These are phyloP conservation scores for Phytophthora pluvialis DNA, from an alignment of 352 stramenopile genomes.

Conservation along the genomic window DNA sequence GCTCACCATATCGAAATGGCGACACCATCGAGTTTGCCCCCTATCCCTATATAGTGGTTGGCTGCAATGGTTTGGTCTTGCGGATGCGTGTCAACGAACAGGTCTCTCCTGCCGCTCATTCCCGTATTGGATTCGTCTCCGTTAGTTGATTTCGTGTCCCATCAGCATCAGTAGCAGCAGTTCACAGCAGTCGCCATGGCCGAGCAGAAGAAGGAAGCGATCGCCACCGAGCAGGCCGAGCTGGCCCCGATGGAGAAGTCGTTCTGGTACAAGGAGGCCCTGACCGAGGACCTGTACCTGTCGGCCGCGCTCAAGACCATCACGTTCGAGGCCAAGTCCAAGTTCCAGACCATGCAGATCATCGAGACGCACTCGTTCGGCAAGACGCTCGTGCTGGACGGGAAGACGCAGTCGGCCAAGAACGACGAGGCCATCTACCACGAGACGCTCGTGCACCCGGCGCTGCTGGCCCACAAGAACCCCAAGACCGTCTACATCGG, in stretches of 20 bases:
- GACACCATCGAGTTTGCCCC: neutral
- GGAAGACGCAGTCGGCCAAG: slow-evolving; percentile 94
- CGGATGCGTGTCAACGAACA: too few relatives aligned
- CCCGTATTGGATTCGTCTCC: slow-evolving; percentile 1
- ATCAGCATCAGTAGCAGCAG: neutral
- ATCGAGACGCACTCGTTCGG: slow-evolving; percentile 94
- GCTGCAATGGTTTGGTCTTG: slow-evolving; percentile 1
- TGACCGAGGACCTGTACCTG: slow-evolving; percentile 91
- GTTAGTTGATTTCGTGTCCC: neutral
- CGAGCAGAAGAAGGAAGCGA: slow-evolving; percentile 51
- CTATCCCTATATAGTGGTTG: slow-evolving; percentile 25
- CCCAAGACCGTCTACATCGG: slow-evolving; percentile 94
- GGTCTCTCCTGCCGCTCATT: slow-evolving; percentile 11
- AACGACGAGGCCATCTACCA: slow-evolving; percentile 96
- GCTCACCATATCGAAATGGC: slow-evolving; percentile 6
- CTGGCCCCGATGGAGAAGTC: slow-evolving; percentile 67
- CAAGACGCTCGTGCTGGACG: slow-evolving; percentile 95
- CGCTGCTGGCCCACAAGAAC: slow-evolving; percentile 88
- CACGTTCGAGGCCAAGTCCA: slow-evolving; percentile 84
- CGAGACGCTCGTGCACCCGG: slow-evolving; percentile 94
- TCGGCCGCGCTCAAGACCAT: slow-evolving; percentile 91
- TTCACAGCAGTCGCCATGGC: slow-evolving; percentile 20
- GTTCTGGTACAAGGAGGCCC: slow-evolving; percentile 89
- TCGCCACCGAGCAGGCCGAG: slow-evolving; percentile 41
- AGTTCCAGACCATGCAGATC: slow-evolving; percentile 95